Evolutionary conservation across 2,329 filamentous ascomycete genomes (phyloP).

Genomic region (Botryosphaeria agaves): DNA sequence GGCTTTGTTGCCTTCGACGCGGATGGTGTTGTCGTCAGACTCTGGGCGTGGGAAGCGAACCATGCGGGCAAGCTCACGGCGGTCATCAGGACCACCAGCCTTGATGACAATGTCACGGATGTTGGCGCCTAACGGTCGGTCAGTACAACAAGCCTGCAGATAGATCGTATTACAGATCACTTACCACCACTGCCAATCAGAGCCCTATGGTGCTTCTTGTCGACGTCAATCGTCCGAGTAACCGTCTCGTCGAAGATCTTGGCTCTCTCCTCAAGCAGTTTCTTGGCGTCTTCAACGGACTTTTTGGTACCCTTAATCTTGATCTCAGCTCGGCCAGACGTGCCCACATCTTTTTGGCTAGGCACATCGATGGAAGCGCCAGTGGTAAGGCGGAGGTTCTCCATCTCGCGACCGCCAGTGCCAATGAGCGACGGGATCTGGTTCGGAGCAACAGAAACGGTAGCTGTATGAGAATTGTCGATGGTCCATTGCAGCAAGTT

Average conservation of each 20-base stretch:
- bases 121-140: conserved; percentile 46
- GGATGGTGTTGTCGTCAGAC: conserved; percentile 65
- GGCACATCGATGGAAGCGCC: conserved; percentile 88
- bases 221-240: conserved; percentile 69
- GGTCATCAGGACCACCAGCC: conserved; percentile 79
- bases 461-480: conserved; percentile 68
- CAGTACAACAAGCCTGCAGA: conserved; percentile 17
- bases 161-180: conserved; percentile 23
- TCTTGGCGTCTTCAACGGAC: conserved; percentile 82
- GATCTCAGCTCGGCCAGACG: conserved; percentile 61
- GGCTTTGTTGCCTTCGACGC: conserved; percentile 66
- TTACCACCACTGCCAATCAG: conserved; percentile 79
- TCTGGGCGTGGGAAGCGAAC: conserved; percentile 92
- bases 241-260: conserved; percentile 83
- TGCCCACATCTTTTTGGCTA: conserved; percentile 50
- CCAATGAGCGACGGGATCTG: conserved; percentile 92
- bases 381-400: conserved; percentile 68
- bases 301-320: conserved; percentile 83
- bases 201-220: conserved; percentile 80
- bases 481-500: conserved; percentile 77
- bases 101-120: conserved; percentile 73
- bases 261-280: conserved; percentile 71
- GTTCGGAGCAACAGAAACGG: conserved; percentile 72
- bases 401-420: conserved; percentile 76
- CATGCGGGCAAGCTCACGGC: conserved; percentile 66